A percentile compares a stretch with the other conserved stretches of the same genome.
phyloP scores from a whole-genome alignment of 2,329 filamentous ascomycete genomes.

The Pestalotiopsis sp. region DNA sequence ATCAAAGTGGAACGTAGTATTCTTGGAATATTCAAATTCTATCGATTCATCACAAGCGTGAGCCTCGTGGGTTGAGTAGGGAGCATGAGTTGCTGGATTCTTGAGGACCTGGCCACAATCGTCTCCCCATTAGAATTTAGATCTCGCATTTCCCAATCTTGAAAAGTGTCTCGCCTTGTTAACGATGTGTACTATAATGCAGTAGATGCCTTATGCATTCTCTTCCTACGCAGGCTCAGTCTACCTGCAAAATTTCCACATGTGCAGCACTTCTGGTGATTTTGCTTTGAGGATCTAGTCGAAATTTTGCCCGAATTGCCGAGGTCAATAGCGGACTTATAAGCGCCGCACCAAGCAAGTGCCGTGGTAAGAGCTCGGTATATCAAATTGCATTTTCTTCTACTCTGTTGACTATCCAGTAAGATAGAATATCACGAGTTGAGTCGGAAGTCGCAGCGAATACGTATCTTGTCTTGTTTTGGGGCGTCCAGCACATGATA shows the following conservation, averaged over 20 bases:
- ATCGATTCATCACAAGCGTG: no score
- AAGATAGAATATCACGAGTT: background rate
- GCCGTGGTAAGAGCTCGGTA: background rate
- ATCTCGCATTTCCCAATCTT: no score
- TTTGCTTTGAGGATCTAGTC: background rate
- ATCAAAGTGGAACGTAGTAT: background rate
- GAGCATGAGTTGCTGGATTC: no score
- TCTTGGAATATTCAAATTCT: background rate
- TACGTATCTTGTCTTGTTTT: background rate
- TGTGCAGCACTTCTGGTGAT: background rate
- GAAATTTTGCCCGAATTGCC: background rate
- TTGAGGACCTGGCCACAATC: no score
- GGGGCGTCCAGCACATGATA: background rate
- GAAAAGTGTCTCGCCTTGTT: no score
- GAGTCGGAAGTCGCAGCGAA: background rate
- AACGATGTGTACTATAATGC: no score
- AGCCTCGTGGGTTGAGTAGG: no score
- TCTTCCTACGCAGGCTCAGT: no score
- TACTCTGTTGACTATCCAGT: background rate
- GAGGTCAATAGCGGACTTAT: background rate
- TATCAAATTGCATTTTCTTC: background rate
- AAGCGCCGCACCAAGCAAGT: background rate
- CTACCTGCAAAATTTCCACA: background rate
- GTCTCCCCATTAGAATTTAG: no score
- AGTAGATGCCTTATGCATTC: no score